Base-by-base conservation (phyloP, 345 rosid genomes). In the Eutrema heterophyllum region DNA sequence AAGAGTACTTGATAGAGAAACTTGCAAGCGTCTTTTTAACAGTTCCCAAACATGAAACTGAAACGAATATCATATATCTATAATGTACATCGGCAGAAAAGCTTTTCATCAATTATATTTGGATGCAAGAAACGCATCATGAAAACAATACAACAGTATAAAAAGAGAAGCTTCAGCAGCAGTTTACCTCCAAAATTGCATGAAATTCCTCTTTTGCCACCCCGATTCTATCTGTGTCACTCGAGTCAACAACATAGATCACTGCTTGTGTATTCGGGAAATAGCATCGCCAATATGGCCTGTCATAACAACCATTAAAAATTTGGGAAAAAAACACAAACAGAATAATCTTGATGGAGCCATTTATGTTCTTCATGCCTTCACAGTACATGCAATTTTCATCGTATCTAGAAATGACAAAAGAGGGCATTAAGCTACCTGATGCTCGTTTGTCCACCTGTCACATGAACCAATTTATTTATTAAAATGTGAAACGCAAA, bases 271-370 rank as follows among this genome's bases (percentile, higher is more conserved):
- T 73, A 79, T 82, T 85, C 4, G 86, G 88, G 59, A 84, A 87
- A 81, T 85, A 87, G 70, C 89, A 87, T 75, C 89, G 80, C 92
- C 92, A 87, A 65, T 85, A 84, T 58, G 92, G 89, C 81, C 92
- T 87, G 86, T 58, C 62, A 61, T 51, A 29, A 70, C 11, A 39
- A 46, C 41, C 78, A 83, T 29, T 39, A 64, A 36, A 43, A 2
- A 3, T 32, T 8, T 30, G 15, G 6, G 32, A 4, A 29, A 21
- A 43, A 27, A 3, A 30, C 44, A 67, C 24, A 35, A 14, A 66
- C 44, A 46, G 18, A 33, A 21, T 35, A 45, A 7, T 44, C 50
- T 65, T 56, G 59, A 36, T 55, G 63, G 21, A 27, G 21, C 63
- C 70, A 54, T 13, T 33, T 45, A 7, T 16, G 15, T 0, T 63